Evolutionary conservation across 176 grass and related monocot species (phyloP).

Genomic region (Secale cereale): DNA sequence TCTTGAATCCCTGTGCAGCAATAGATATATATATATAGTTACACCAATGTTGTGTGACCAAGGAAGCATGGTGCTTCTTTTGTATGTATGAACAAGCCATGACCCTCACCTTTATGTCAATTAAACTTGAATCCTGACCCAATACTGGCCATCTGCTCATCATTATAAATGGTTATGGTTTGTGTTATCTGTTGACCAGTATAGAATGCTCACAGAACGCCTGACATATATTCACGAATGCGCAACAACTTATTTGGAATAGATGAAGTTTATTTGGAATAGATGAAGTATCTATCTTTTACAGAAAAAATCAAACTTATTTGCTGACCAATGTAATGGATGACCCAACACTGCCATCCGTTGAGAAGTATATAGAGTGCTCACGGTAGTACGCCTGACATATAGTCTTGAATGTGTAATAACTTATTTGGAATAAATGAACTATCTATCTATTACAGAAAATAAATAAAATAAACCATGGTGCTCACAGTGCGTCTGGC

Average conservation of each 20-base stretch:
- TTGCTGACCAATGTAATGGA: background rate
- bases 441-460: conserved; percentile 5
- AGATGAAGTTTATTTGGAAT: background rate
- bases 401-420: background rate
- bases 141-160: background rate
- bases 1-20: background rate
- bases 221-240: background rate
- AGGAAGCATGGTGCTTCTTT: background rate
- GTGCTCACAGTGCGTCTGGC: background rate
- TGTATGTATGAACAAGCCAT: background rate
- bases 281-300: background rate
- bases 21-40: background rate
- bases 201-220: background rate
- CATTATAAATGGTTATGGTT: background rate
- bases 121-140: background rate
- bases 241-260: background rate
- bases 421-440: background rate
- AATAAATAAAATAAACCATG: background rate
- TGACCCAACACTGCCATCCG: background rate
- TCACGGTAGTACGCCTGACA: background rate
- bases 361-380: background rate
- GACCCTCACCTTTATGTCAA: background rate
- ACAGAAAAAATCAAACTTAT: background rate
- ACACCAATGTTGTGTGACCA: background rate
- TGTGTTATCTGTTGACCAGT: background rate